phyloP scores from a whole-genome alignment of 768 basidiomycete genomes.

The Jaapia argillacea region DNA sequence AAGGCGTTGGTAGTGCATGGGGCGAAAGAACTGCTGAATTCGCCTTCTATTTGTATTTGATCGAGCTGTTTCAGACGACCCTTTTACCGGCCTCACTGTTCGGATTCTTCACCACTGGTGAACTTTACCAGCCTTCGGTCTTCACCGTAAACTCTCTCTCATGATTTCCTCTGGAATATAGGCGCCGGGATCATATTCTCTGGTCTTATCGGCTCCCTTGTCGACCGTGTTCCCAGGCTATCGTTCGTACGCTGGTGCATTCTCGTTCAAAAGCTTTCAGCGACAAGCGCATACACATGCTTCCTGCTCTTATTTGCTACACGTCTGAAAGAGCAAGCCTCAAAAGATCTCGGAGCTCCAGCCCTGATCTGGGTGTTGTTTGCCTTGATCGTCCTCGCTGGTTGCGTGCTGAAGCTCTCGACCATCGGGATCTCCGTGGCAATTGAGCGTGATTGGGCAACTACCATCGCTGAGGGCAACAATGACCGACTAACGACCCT shows the following conservation, averaged over 20 bases:
- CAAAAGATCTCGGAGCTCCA: conserved; percentile 5
- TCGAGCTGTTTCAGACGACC: conserved; percentile 29
- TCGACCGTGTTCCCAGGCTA: conserved; percentile 29
- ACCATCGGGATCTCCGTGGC: conserved; percentile 32
- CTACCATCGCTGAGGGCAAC: conserved; percentile 26
- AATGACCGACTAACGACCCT: conserved; percentile 25
- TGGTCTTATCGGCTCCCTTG: conserved; percentile 28
- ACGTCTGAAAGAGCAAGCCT: conserved; percentile 4
- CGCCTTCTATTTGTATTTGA: conserved; percentile 31
- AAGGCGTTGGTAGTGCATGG: conserved; percentile 14
- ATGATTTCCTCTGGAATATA: too few species aligned
- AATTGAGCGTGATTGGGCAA: conserved; percentile 43
- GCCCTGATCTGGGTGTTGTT: conserved; percentile 21
- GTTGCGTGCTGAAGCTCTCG: conserved; percentile 28
- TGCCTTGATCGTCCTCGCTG: conserved; percentile 20
- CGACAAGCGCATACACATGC: conserved; percentile 21
- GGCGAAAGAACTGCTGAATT: conserved; percentile 30
- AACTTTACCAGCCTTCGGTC: too few species aligned
- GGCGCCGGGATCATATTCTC: conserved; percentile 27
- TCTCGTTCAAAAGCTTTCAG: conserved; percentile 28
- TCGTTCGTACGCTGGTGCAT: conserved; percentile 28
- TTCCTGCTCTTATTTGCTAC: conserved; percentile 21
- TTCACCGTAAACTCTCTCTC: too few species aligned
- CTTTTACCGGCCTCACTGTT: conserved; percentile 38
- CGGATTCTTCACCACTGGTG: conserved; percentile 31